phyloP scores from a whole-genome alignment of 441 rosid genomes.

The Theobroma grandiflorum region DNA sequence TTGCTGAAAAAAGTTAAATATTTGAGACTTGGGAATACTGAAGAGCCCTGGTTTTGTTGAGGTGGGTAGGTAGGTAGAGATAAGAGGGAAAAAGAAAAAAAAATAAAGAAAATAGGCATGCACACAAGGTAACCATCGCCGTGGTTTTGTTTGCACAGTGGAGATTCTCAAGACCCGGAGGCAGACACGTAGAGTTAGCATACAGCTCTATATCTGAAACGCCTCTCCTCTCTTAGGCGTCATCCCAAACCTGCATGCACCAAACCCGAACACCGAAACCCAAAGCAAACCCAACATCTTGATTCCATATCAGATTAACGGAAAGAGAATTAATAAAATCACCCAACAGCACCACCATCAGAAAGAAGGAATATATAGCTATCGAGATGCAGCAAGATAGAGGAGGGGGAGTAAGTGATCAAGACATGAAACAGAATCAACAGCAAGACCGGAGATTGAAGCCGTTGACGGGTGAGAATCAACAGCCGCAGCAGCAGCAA shows the following conservation, averaged over 20 bases:
- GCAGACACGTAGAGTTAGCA: conserved; percentile 27
- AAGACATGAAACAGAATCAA: conserved; percentile 37
- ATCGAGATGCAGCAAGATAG: conserved; percentile 35
- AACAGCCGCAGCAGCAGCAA: conserved; percentile 35
- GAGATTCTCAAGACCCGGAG: conserved; percentile 7
- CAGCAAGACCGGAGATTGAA: conserved; percentile 40
- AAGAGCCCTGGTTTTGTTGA: conserved; percentile 30
- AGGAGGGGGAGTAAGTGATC: conserved; percentile 27
- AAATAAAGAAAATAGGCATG: conserved; percentile 20
- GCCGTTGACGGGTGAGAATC: conserved; percentile 31
- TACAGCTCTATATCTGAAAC: conserved; percentile 35
- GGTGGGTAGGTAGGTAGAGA: conserved; percentile 24
- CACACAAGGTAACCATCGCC: conserved; percentile 36
- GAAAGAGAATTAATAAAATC: background rate
- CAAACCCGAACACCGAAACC: background rate
- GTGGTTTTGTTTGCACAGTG: conserved; percentile 34
- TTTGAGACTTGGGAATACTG: background rate
- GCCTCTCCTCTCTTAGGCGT: background rate
- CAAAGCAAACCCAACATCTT: conserved; percentile 9
- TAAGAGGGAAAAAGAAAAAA: background rate
- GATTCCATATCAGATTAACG: background rate
- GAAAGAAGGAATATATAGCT: conserved; percentile 5
- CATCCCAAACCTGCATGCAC: conserved; percentile 36
- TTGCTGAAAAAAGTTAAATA: conserved; percentile 11
- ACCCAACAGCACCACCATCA: background rate